These are phyloP conservation scores for Heteromeles arbutifolia DNA, from an alignment of 306 rosid genomes.

Conservation along the genomic window DNA sequence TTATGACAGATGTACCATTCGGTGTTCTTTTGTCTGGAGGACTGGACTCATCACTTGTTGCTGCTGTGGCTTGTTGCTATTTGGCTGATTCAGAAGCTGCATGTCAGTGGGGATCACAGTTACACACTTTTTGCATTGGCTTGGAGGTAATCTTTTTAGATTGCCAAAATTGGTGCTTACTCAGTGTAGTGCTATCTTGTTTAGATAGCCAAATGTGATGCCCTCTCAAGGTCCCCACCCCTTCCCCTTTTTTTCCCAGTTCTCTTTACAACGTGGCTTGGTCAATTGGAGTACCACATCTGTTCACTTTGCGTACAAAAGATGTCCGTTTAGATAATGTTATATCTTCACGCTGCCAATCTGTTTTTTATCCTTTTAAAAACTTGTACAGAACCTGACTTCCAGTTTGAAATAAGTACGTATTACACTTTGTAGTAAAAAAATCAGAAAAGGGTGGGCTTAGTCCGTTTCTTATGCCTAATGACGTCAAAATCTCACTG, in stretches of 20 bases:
- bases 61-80: constrained; percentile 73
- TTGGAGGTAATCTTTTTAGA: constrained; percentile 41
- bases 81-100: constrained; percentile 60
- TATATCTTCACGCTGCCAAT: background rate
- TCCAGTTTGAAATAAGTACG: background rate
- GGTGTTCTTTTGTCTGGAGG: constrained; percentile 97
- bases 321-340: background rate
- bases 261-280: background rate
- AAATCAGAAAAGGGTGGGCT: background rate
- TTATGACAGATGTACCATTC: constrained; percentile 97
- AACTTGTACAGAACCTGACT: background rate
- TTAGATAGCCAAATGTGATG: background rate
- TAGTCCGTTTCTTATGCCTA: background rate
- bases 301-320: background rate
- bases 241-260: background rate
- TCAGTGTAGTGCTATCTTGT: background rate
- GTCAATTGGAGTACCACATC: background rate
- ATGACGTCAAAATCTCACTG: background rate
- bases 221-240: background rate
- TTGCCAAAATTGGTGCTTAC: background rate
- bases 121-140: constrained; percentile 91
- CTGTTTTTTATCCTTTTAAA: background rate
- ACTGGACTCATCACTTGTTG: constrained; percentile 94
- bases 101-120: constrained; percentile 89
- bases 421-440: background rate